Evolutionary conservation across 2,329 filamentous ascomycete genomes (phyloP).

Genomic region (Aspergillus vadensis): DNA sequence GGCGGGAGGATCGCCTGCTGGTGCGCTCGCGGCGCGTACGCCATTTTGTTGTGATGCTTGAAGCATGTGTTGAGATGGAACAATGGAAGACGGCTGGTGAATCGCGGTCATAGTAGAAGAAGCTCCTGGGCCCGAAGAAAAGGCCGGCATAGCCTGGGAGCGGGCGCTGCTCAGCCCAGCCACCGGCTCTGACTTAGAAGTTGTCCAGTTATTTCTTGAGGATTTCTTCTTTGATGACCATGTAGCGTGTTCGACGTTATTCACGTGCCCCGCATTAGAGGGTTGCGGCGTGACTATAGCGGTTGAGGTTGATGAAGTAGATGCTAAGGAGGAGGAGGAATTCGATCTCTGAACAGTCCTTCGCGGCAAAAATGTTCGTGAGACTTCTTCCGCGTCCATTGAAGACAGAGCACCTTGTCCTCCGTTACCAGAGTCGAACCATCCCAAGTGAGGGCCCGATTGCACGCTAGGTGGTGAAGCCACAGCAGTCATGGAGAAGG

Average conservation of each 20-base stretch:
- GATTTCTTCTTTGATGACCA: conserved; percentile 51
- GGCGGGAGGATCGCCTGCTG: conserved; percentile 64
- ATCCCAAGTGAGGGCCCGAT: conserved; percentile 62
- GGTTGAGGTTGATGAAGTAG: conserved; percentile 58
- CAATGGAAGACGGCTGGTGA: conserved; percentile 62
- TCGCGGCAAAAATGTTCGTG: conserved; percentile 85
- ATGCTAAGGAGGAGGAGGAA: conserved; percentile 81
- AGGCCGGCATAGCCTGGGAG: conserved; percentile 62
- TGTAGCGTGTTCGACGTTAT: conserved; percentile 41
- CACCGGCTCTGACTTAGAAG: conserved; percentile 66
- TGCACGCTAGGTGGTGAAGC: conserved; percentile 66
- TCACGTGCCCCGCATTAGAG: conserved; percentile 40
- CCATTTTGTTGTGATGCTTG: conserved; percentile 66
- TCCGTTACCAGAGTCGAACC: conserved; percentile 59
- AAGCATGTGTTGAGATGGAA: conserved; percentile 69
- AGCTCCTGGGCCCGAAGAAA: conserved; percentile 60
- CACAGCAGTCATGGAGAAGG: conserved; percentile 64
- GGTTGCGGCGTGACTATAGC: conserved; percentile 36
- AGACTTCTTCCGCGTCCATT: conserved; percentile 81
- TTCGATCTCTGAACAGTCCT: conserved; percentile 84
- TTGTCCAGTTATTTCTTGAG: conserved; percentile 62
- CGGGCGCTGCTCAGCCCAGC: conserved; percentile 63
- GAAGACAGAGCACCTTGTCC: conserved; percentile 64
- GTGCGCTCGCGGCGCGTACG: conserved; percentile 45
- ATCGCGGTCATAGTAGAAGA: conserved; percentile 65